phyloP scores from a whole-genome alignment of 139 green algal genomes.

The Chlorella ohadii region DNA sequence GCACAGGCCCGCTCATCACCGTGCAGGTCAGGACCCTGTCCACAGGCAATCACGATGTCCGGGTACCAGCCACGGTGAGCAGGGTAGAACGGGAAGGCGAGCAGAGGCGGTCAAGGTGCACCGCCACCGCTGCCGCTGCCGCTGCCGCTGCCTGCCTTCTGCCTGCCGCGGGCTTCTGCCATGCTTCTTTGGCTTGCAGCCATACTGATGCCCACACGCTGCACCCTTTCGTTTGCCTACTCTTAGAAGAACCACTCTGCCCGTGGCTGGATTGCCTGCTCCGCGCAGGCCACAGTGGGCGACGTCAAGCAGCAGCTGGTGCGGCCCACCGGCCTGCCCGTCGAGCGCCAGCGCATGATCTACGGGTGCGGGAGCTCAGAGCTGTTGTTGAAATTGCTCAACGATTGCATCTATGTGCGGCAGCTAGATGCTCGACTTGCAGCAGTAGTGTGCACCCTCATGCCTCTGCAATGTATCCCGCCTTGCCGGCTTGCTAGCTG shows the following conservation, averaged over 20 bases:
- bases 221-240: background rate
- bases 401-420: too few species aligned
- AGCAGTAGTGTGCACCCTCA: too few species aligned
- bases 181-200: background rate
- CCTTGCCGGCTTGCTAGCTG: too few species aligned
- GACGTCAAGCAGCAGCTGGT: slow-evolving; percentile 56
- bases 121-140: background rate
- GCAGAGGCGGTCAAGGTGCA: background rate
- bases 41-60: slow-evolving; percentile 17
- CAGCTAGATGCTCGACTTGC: too few species aligned
- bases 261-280: too few species aligned
- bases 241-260: background rate
- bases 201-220: background rate
- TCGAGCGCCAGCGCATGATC: slow-evolving; percentile 59
- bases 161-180: background rate
- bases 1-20: background rate
- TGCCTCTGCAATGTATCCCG: too few species aligned
- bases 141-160: background rate
- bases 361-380: slow-evolving; percentile 7
- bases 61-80: background rate
- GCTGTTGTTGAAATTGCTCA: background rate
- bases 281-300: slow-evolving; percentile 42
- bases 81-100: background rate
- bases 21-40: slow-evolving; percentile 16
- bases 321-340: slow-evolving; percentile 32